Conservation (phyloP, 1,284 basidiomycete genomes). For the Butyriboletus appendiculatus region DNA sequence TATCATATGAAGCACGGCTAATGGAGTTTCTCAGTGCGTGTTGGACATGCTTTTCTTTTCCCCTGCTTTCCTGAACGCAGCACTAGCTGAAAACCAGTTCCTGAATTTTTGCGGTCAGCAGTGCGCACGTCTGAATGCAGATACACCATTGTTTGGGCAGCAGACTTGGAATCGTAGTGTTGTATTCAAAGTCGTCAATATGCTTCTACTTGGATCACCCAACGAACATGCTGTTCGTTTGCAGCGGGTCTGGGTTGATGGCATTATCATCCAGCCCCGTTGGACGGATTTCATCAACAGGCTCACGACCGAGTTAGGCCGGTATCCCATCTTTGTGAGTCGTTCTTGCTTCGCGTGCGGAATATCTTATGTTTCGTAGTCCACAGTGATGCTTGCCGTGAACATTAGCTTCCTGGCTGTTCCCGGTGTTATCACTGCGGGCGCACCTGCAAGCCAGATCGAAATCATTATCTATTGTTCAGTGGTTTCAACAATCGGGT, state of each 20-base stretch:
- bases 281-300: slow-evolving; percentile 41
- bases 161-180: slow-evolving; percentile 9
- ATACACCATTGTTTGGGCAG: slow-evolving; percentile 8
- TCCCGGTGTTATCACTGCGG: slow-evolving; percentile 2
- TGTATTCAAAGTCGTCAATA: slow-evolving; percentile 4
- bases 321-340: slow-evolving; percentile 52
- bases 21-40: slow-evolving; percentile 18
- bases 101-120: slow-evolving; percentile 18
- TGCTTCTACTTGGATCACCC: slow-evolving; percentile 13
- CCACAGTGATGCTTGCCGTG: slow-evolving; percentile 23
- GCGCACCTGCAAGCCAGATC: background rate
- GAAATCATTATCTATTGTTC: slow-evolving; percentile 21
- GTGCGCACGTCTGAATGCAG: slow-evolving; percentile 18
- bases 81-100: slow-evolving; percentile 18
- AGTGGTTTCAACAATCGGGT: slow-evolving; percentile 12
- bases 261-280: slow-evolving; percentile 24
- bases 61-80: background rate
- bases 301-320: slow-evolving; percentile 50
- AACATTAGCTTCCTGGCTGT: slow-evolving; percentile 23
- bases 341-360: rapidly evolving
- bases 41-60: no score
- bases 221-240: slow-evolving; percentile 17
- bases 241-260: slow-evolving; percentile 25
- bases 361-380: slow-evolving; percentile 15
- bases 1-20: slow-evolving; percentile 13